Conservation (phyloP, 78 protist species). For the Protostelium mycophagum region DNA sequence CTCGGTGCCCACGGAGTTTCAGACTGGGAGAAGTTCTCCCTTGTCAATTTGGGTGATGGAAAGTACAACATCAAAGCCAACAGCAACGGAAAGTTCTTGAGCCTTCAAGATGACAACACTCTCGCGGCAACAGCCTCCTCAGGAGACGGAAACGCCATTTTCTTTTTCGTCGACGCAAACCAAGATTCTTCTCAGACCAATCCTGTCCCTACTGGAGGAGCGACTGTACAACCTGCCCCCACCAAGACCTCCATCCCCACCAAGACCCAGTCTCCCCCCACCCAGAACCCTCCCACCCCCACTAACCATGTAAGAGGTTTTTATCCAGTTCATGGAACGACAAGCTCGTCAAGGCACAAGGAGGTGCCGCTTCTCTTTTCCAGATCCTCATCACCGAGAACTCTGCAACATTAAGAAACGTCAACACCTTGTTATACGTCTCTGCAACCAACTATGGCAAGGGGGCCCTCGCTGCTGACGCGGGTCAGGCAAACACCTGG, state of each 20-base stretch:
- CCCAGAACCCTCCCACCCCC: too few relatives aligned
- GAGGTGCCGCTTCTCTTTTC: neutral
- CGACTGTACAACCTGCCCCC: neutral
- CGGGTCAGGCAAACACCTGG: neutral
- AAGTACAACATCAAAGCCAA: neutral
- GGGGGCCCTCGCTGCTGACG: neutral
- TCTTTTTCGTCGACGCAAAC: neutral
- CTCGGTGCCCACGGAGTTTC: neutral
- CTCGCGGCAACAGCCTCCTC: neutral
- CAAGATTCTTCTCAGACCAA: neutral
- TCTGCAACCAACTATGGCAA: neutral
- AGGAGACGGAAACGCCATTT: neutral
- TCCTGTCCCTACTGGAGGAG: neutral
- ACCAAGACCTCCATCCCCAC: neutral
- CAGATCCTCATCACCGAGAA: neutral
- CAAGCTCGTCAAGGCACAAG: too few relatives aligned
- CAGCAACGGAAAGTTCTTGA: neutral
- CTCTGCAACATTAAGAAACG: neutral
- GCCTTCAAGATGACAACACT: neutral
- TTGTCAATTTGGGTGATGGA: neutral
- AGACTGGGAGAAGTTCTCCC: neutral
- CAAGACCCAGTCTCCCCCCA: neutral
- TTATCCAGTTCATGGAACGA: too few relatives aligned
- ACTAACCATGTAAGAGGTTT: too few relatives aligned
- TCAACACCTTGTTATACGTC: neutral